These are phyloP conservation scores for Esteya vermicola DNA, from an alignment of 2,329 filamentous ascomycete genomes.

Conservation along the genomic window DNA sequence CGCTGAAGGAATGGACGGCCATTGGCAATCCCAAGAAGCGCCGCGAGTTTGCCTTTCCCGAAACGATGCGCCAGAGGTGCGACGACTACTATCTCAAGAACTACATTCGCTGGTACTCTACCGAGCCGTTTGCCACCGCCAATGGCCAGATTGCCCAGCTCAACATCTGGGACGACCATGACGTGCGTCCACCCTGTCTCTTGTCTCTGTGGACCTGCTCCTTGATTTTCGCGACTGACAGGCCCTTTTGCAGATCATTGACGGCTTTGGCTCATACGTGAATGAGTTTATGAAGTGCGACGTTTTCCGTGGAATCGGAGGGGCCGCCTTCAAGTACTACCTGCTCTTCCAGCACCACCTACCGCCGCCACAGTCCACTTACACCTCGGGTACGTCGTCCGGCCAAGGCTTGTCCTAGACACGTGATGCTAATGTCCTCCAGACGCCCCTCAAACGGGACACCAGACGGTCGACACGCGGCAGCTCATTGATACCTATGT, in stretches of 20 bases:
- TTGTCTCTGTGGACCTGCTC: not conserved
- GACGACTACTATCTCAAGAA: conserved; percentile 87
- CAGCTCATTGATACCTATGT: conserved; percentile 69
- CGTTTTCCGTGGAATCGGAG: conserved; percentile 80
- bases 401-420: no score
- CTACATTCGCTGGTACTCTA: conserved; percentile 62
- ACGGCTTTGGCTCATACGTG: conserved; percentile 87
- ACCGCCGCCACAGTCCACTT: conserved; percentile 72
- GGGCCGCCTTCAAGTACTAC: conserved; percentile 94
- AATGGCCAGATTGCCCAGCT: conserved; percentile 90
- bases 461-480: conserved; percentile 43
- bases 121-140: conserved; percentile 69
- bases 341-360: conserved; percentile 94
- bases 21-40: conserved; percentile 76
- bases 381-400: conserved; percentile 50
- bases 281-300: conserved; percentile 81
- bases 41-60: conserved; percentile 61
- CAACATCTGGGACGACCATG: conserved; percentile 97
- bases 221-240: no score
- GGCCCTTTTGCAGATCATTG: conserved; percentile 72
- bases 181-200: conserved; percentile 32
- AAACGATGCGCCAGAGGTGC: conserved; percentile 65
- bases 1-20: conserved; percentile 67
- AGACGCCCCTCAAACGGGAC: conserved; percentile 24
- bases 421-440: no score